Base-by-base conservation (phyloP, 352 stramenopile species). In the Pythium dissimile region DNA sequence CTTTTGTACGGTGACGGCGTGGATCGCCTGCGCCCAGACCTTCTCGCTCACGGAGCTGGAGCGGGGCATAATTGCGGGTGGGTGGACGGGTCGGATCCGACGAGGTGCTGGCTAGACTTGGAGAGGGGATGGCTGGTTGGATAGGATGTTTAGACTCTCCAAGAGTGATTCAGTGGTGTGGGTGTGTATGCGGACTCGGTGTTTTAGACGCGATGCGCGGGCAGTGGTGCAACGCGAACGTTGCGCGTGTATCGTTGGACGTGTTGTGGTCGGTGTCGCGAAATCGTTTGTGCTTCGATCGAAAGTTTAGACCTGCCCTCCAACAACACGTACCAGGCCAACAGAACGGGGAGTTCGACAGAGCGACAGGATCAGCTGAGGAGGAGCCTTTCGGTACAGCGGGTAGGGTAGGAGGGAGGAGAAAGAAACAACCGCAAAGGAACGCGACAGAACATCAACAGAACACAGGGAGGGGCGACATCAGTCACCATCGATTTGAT, bases 1-100 rank as follows among this genome's bases (percentile, higher is more conserved):
- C 38, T 80, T 80, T 53, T 82, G 73, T 21, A 86, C 74, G 26
- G 67, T 75, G 28, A 89, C 76, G 54, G 79, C 74, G 50, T 78
- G 74, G 54, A 86, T 72, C 48, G 74, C 78, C 28, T 75, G 71
- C 12, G 76, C 76, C 78, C 75, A 86, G 20, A 77, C 57, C 31
- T 70, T 62, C 47, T 88, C 67, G 49, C 66, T 80, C 44, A 75
- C 66, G 27, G 27, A 59, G 44, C 57, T 71, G 5, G 66, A 54
- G 28, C 66, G 47, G 11, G 68, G 64, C 68, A 76, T 76, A n/a
- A n/a, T n/a, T n/a, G n/a, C n/a, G n/a, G n/a, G n/a, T n/a, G n/a
- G n/a, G n/a, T n/a, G n/a, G n/a, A n/a, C n/a, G n/a, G n/a, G 34
- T 42, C 16, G 28, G 28, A 32, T 44, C 20, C 6, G 23, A 54